Conservation (phyloP, 164 flowering plant genomes). For the Stephania cephalantha region DNA sequence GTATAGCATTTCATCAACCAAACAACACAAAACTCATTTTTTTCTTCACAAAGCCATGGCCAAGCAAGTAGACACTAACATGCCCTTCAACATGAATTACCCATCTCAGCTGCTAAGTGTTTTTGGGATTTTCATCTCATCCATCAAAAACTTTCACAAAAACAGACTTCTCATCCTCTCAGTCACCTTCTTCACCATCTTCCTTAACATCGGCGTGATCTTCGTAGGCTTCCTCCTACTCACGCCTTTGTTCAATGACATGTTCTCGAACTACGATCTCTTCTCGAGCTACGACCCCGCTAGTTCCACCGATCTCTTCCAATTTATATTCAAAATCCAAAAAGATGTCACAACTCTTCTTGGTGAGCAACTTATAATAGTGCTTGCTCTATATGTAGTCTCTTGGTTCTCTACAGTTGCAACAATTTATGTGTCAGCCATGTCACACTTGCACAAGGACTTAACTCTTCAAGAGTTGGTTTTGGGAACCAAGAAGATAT, state of each 20-base stretch:
- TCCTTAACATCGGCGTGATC: not conserved
- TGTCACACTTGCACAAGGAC: slow-evolving; percentile 1
- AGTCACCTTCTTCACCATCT: not conserved
- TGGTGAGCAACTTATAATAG: not conserved
- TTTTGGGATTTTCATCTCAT: not conserved
- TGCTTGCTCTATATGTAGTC: not conserved
- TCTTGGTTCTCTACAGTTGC: not conserved
- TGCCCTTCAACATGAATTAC: not conserved
- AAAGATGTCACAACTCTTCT: not conserved
- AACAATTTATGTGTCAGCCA: slow-evolving; percentile 7
- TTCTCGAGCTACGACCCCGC: not conserved
- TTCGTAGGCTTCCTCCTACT: not conserved
- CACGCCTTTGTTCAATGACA: not conserved
- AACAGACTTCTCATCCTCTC: not conserved
- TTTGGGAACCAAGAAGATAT: not conserved
- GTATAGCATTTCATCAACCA: too few relatives aligned
- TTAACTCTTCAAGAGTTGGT: not conserved
- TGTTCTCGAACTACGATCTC: not conserved
- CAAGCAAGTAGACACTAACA: not conserved
- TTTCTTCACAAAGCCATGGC: not conserved
- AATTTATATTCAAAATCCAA: not conserved
- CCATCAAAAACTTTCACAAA: not conserved
- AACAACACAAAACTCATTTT: too few relatives aligned
- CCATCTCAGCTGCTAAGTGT: not conserved
- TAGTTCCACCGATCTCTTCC: not conserved